These are phyloP conservation scores for Metschnikowia cerradonensis DNA, from an alignment of 805 yeast genomes.

Conservation along the genomic window DNA sequence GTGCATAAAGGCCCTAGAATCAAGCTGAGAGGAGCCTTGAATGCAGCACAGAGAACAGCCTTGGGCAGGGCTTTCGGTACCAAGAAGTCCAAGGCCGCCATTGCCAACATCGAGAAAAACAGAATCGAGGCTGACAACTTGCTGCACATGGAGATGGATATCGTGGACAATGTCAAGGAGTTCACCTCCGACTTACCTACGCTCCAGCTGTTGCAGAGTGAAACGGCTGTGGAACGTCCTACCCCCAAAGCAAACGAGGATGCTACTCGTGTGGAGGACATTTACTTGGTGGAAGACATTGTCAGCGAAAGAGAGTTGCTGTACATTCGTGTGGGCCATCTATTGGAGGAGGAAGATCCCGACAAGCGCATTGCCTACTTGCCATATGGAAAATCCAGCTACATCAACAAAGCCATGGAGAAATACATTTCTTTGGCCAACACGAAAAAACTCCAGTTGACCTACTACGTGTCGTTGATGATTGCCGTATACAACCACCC, in stretches of 20 bases:
- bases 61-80: slow-evolving; percentile 98
- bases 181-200: slow-evolving; percentile 74
- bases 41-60: slow-evolving; percentile 66
- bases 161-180: slow-evolving; percentile 71
- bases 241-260: slow-evolving; percentile 73
- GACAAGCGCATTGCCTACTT: slow-evolving; percentile 52
- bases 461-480: slow-evolving; percentile 77
- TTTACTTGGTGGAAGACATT: slow-evolving; percentile 70
- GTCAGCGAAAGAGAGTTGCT: slow-evolving; percentile 65
- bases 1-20: slow-evolving; percentile 58
- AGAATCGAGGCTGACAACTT: slow-evolving; percentile 81
- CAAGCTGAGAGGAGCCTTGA: slow-evolving; percentile 49
- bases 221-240: slow-evolving; percentile 67
- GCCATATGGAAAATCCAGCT: slow-evolving; percentile 59
- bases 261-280: slow-evolving; percentile 79
- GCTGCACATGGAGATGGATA: slow-evolving; percentile 69
- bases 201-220: slow-evolving; percentile 54
- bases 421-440: slow-evolving; percentile 39
- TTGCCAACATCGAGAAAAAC: slow-evolving; percentile 74
- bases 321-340: slow-evolving; percentile 58
- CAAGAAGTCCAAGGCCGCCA: slow-evolving; percentile 89
- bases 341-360: slow-evolving; percentile 48
- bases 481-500: slow-evolving; percentile 77
- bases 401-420: slow-evolving; percentile 46
- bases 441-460: slow-evolving; percentile 56